These are phyloP conservation scores for Bryoerythrophyllum caledonicum DNA, from an alignment of 225 moss, liverwort and hornwort genomes.

Conservation along the genomic window DNA sequence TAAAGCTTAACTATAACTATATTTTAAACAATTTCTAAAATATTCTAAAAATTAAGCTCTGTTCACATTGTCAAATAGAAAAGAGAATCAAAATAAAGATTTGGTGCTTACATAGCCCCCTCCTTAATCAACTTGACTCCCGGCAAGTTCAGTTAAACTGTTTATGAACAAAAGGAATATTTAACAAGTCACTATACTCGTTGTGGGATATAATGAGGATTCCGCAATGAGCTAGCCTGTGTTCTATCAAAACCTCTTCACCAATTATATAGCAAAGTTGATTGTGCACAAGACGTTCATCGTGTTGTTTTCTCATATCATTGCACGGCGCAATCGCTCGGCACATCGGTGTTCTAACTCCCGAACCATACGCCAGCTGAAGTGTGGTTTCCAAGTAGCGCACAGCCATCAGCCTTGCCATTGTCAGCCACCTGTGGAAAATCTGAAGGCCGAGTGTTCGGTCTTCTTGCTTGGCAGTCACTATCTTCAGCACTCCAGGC, in stretches of 20 bases:
- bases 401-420: conserved; percentile 73
- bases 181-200: not conserved
- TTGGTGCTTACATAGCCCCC: too few species aligned
- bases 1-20: too few species aligned
- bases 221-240: not conserved
- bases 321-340: conserved; percentile 49
- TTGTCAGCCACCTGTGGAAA: conserved; percentile 90
- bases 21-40: too few species aligned
- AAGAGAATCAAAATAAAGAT: too few species aligned
- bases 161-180: too few species aligned
- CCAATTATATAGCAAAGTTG: not conserved
- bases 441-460: conserved; percentile 59
- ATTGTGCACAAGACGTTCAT: not conserved
- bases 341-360: conserved; percentile 74
- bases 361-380: conserved; percentile 66
- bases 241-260: conserved; percentile 4
- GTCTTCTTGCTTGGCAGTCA: conserved; percentile 63
- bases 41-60: too few species aligned
- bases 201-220: not conserved
- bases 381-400: conserved; percentile 72
- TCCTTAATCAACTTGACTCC: too few species aligned
- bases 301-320: conserved; percentile 6
- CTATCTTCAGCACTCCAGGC: conserved; percentile 57
- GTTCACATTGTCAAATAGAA: too few species aligned
- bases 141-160: too few species aligned